Evolutionary conservation across 2,329 filamentous ascomycete genomes (phyloP), one percentile per base, ranked within the genome.

Genomic region (Colletotrichum somersetense): DNA sequence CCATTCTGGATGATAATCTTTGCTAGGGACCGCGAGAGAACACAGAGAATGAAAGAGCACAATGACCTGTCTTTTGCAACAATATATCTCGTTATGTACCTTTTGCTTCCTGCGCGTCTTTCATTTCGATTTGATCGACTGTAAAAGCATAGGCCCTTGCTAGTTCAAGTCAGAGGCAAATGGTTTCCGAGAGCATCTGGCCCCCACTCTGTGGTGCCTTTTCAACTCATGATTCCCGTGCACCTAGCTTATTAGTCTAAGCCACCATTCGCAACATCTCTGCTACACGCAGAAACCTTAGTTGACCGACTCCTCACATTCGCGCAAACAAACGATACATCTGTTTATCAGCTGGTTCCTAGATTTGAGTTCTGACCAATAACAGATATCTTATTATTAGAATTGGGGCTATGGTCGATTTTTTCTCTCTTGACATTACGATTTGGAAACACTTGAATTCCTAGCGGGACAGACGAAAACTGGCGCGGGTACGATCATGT

Each of bases 331-430:
- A 3, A 23, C 1, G 10, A 23, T 12, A 3, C n/a, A 48, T 23
- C 1, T 48, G 4, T 12, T 18, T 7, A 23, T 6, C 5, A 10
- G 20, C 18, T 23, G n/a, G 20, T 12, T 23, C 4, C 6, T 12
- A 5, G 0, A n/a, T 23, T n/a, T 12, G 11, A 23, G 20, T n/a
- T 11, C 18, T n/a, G 8, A 1, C 1, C 5, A 48, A 23, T 3
- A 5, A 12, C 20, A 48, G 20, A 20, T 6, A 48, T n/a, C 46
- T 3, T 12, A 48, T n/a, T 23, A 16, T 5, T 23, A 23, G 46
- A 23, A 48, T 12, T 4, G 11, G 23, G 11, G 20, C 46, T 5
- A n/a, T 2, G 12, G 23, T 23, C 2, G 11, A 5, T 23, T 12
- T n/a, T 12, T 23, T n/a, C 12, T 23, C 3, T 23, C 8, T 48